Base-by-base conservation (phyloP, 345 rosid genomes). In the Gossypium australe region DNA sequence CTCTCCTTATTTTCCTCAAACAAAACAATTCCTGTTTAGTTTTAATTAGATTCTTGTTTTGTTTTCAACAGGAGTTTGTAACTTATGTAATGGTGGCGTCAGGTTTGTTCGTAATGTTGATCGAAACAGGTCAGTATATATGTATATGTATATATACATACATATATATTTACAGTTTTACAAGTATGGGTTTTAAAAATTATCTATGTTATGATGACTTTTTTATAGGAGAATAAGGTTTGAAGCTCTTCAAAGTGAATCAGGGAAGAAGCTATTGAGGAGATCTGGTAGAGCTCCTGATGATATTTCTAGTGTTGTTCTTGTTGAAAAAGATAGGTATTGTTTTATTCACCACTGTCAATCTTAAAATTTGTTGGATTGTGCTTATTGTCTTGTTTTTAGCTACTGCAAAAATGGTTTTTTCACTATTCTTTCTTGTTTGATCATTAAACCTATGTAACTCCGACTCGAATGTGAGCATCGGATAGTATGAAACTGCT, bases 221-320 rank as follows among this genome's bases (percentile, higher is more conserved):
- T 47, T 29, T 75, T 1, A 44, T 85, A 94, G 98, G 86, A 80
- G 81, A 74, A 90, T 94, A 12, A 90, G 98, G 82, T 94, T 85
- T 7, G 94, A 92, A 83, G 92, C 98, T 49, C 93, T 94, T 49
- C 94, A 92, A 79, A 94, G 98, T 55, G 92, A 90, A 81, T 85
- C 94, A 2, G 98, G 98, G 11, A 85, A 78, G 84, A 87, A 87
- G 22, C 85, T 94, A 44, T 72, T 94, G 41, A 80, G 84, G 86
- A 84, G 97, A 73, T 94, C 98, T 9, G 97, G 93, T 72, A 90
- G 97, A 89, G 98, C 87, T 79, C 97, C 97, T 38, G 93, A 94
- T 78, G 98, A 92, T 82, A 94, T 94, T 77, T 94, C 98, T 0
- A 94, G 98, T 67, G 96, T 94, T 7, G 94, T 94, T 14, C 91